Evolutionary conservation across 2,329 filamentous ascomycete genomes (phyloP).

Genomic region (Hypoxylon sp.): DNA sequence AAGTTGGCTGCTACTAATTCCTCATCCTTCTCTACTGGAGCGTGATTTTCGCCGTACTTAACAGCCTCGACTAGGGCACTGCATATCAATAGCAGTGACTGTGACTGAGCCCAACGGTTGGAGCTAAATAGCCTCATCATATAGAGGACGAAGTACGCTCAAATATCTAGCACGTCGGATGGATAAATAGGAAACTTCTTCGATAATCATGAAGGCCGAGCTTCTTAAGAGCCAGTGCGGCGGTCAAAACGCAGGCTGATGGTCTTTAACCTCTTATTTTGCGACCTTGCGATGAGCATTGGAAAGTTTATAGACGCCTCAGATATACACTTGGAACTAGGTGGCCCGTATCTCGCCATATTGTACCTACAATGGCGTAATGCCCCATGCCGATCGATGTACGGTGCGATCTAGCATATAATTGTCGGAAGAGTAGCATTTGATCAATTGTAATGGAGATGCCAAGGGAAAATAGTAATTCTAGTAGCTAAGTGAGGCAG

Average conservation of each 20-base stretch:
- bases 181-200: not conserved
- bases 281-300: not conserved
- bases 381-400: not conserved
- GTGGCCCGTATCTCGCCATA: constrained; percentile 16
- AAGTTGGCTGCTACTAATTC: constrained; percentile 53
- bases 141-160: not conserved
- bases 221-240: not conserved
- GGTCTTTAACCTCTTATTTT: not conserved
- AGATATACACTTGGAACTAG: not conserved
- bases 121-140: constrained; percentile 2
- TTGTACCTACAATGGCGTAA: constrained; percentile 24
- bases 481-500: constrained; percentile 29
- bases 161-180: not conserved
- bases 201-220: not conserved
- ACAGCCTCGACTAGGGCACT: constrained; percentile 34
- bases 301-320: not conserved
- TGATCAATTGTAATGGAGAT: not conserved
- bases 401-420: not conserved
- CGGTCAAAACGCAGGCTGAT: not conserved
- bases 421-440: constrained; percentile 13
- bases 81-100: constrained; percentile 11
- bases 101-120: not conserved
- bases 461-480: constrained; percentile 37
- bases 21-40: constrained; percentile 49
- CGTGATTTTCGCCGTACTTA: constrained; percentile 50